Evolutionary conservation across 2,329 filamentous ascomycete species (phyloP), one percentile per base, ranked within the genome.

Genomic region (Ustilaginoidea virens): DNA sequence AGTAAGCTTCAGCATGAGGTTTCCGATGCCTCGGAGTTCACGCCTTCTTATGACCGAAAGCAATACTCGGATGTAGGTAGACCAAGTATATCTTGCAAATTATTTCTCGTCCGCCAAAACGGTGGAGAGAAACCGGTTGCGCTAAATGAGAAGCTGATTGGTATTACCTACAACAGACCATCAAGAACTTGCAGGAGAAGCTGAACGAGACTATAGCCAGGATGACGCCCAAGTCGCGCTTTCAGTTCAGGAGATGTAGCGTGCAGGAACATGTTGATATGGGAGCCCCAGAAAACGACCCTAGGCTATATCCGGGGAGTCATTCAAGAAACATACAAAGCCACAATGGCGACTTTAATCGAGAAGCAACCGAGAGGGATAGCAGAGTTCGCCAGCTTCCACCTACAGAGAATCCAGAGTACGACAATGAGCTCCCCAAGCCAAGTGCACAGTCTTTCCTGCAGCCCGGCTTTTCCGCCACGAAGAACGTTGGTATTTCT

Each of bases 11-110:
- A 83, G 2, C 79, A 78, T 38, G 77, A 90, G 42, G 80, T 94
- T 22, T 77, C 81, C 39, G 85, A 94, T 53, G 80, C 81, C 1
- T 72, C 79, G 2, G 74, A 76, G 32, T 83, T 77, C 40, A 71
- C 93, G 11, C 85, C 90, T 3, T 74, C 83, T 6, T 92, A 94
- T 48, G 90, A 96, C 45, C 82, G 90, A 50, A 73, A 81, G 41
- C 77, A 79, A 15, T 96, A 93, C 47, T 70, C 76, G 24, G 74
- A 86, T 57, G 81, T 85, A 53, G 9, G 33, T 31, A 44, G 34
- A 16, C n/a, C 23, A 18, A 13, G 10, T 7, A 13, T 17, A n/a
- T n/a, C n/a, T n/a, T n/a, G n/a, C n/a, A n/a, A n/a, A n/a, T n/a
- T n/a, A n/a, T n/a, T n/a, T n/a, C n/a, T n/a, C n/a, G n/a, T n/a